Percentiles rank a stretch among this genome's conserved stretches.
phyloP scores from a whole-genome alignment of 805 yeast genomes.

The Candida dajiaensis region DNA sequence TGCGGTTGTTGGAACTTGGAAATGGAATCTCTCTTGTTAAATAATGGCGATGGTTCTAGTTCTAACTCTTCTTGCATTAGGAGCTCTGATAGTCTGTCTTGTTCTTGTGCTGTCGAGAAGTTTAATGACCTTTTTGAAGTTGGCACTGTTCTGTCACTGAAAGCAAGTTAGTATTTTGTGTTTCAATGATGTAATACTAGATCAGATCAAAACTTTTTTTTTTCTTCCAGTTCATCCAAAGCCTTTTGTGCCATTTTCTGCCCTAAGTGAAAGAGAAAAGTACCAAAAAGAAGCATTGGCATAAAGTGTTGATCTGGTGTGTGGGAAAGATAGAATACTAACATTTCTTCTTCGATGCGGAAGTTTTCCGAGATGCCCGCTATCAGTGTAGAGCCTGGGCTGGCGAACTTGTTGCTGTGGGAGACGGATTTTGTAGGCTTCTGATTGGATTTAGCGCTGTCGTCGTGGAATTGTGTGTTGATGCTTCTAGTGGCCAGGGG shows the following conservation, averaged over 20 bases:
- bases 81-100: constrained; percentile 1
- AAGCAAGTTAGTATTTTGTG: constrained; percentile 2
- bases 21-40: constrained; percentile 2
- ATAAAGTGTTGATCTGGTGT: background rate
- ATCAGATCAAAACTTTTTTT: background rate
- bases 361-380: constrained; percentile 34
- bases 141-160: constrained; percentile 3
- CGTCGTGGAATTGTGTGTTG: constrained; percentile 21
- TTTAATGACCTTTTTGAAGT: constrained; percentile 16
- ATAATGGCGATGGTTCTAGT: constrained; percentile 2
- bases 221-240: background rate
- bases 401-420: constrained; percentile 25
- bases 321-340: constrained; percentile 3
- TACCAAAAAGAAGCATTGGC: background rate
- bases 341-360: constrained; percentile 24
- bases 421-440: background rate
- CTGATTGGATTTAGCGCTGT: constrained; percentile 18
- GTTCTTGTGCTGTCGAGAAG: constrained; percentile 4
- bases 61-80: background rate
- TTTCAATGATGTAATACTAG: background rate
- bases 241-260: constrained; percentile 4
- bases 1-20: constrained; percentile 1
- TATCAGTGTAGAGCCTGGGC: constrained; percentile 34
- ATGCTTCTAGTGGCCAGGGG: constrained; percentile 13
- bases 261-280: background rate